Conservation (phyloP, 2,329 filamentous ascomycete species). For the Spiromastix sp. region DNA sequence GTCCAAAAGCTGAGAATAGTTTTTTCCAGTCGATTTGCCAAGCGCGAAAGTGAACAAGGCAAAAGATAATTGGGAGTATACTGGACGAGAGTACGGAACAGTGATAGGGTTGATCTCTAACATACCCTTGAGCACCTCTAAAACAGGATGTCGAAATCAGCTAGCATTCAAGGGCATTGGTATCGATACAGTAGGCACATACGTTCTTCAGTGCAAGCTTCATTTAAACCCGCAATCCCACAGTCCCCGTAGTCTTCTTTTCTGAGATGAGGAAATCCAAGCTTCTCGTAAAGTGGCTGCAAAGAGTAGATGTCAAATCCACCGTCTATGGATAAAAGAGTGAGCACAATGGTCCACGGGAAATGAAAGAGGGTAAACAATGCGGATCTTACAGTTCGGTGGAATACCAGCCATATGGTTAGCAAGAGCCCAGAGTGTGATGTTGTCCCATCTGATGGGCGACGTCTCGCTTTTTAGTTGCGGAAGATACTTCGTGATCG, state of each 20-base stretch:
- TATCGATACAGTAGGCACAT: not conserved
- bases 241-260: constrained; percentile 27
- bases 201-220: constrained; percentile 25
- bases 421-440: constrained; percentile 29
- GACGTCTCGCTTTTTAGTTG: constrained; percentile 17
- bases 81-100: constrained; percentile 22
- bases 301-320: constrained; percentile 31
- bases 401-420: constrained; percentile 29
- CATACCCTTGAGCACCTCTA: constrained; percentile 26
- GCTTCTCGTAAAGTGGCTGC: constrained; percentile 22
- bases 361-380: not conserved
- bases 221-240: constrained; percentile 27
- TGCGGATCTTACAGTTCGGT: constrained; percentile 25
- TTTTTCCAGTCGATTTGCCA: constrained; percentile 16
- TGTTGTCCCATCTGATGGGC: constrained; percentile 25
- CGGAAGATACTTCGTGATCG: constrained; percentile 28
- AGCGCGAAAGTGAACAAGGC: constrained; percentile 27
- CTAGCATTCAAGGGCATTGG: not conserved
- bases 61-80: constrained; percentile 35
- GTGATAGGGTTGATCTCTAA: constrained; percentile 20
- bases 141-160: not conserved
- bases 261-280: constrained; percentile 29
- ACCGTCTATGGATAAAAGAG: constrained; percentile 13
- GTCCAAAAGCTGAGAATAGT: constrained; percentile 15
- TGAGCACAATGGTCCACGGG: too few species aligned